Conservation (phyloP, 345 rosid genomes). For the Geranium brycei region DNA sequence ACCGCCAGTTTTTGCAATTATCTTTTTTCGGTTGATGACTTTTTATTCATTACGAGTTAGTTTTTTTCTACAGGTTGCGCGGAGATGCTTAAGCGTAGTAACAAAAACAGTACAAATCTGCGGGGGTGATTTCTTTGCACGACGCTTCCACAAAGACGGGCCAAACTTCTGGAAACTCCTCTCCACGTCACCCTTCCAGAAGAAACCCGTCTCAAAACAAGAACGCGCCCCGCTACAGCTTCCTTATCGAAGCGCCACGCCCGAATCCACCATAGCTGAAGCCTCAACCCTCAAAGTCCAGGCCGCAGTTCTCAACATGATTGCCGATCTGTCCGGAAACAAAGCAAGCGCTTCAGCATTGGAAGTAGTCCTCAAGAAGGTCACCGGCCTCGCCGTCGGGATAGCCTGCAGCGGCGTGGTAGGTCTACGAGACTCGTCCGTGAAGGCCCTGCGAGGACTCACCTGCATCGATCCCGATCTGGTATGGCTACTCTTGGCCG, state of each 20-base stretch:
- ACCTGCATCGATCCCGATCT: conserved; percentile 78
- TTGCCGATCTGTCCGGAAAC: conserved; percentile 48
- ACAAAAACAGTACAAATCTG: conserved; percentile 46
- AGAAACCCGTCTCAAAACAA: conserved; percentile 29
- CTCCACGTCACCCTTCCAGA: conserved; percentile 51
- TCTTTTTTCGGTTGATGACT: neutral
- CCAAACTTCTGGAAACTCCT: conserved; percentile 73
- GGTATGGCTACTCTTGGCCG: conserved; percentile 79
- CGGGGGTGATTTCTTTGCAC: conserved; percentile 90
- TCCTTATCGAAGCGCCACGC: conserved; percentile 51
- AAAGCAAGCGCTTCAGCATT: conserved; percentile 59
- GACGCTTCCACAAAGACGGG: conserved; percentile 72
- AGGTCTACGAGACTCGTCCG: conserved; percentile 51
- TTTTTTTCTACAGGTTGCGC: conserved; percentile 38
- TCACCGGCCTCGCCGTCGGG: conserved; percentile 72
- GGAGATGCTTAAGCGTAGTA: conserved; percentile 49
- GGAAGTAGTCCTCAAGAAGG: conserved; percentile 64
- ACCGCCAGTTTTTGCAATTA: neutral
- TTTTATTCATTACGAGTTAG: neutral
- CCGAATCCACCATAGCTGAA: conserved; percentile 50
- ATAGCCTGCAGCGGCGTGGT: conserved; percentile 65
- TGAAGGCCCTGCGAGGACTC: conserved; percentile 62
- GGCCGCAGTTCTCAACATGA: conserved; percentile 66
- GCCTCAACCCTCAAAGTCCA: conserved; percentile 68
- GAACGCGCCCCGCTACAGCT: conserved; percentile 44